Evolutionary conservation across 768 basidiomycete genomes (phyloP).

Genomic region (Lactarius pseudohatsudake): DNA sequence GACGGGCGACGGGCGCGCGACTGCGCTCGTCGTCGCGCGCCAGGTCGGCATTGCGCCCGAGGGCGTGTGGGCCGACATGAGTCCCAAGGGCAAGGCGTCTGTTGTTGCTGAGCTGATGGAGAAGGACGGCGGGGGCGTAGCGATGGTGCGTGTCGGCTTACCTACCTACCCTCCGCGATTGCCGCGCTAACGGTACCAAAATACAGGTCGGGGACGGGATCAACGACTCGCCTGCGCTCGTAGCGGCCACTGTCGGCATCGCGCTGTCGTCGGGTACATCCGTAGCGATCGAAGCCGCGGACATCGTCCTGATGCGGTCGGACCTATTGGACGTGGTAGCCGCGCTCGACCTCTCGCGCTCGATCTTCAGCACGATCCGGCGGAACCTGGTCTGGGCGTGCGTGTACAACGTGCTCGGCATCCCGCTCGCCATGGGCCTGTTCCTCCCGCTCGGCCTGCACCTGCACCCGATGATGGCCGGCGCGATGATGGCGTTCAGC

Average conservation of each 20-base stretch:
- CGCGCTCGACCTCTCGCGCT: constrained; percentile 84
- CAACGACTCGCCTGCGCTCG: constrained; percentile 97
- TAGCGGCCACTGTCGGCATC: constrained; percentile 94
- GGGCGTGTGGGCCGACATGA: constrained; percentile 89
- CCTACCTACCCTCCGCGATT: neutral
- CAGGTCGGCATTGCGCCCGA: constrained; percentile 85
- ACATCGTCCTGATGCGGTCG: constrained; percentile 96
- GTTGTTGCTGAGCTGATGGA: constrained; percentile 80
- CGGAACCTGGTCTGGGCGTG: constrained; percentile 97
- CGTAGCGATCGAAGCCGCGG: constrained; percentile 97
- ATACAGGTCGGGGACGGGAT: constrained; percentile 94
- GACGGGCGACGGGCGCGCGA: constrained; percentile 87
- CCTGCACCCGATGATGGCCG: constrained; percentile 97
- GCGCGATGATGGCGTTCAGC: constrained; percentile 98
- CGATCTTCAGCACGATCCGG: constrained; percentile 87
- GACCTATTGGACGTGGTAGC: constrained; percentile 98
- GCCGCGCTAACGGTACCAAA: neutral
- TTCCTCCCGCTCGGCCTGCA: constrained; percentile 90
- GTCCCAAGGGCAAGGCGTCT: constrained; percentile 92
- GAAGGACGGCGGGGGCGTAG: constrained; percentile 68
- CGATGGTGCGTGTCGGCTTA: constrained; percentile 75
- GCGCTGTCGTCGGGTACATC: constrained; percentile 96
- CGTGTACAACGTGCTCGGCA: constrained; percentile 88
- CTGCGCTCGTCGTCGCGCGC: constrained; percentile 84
- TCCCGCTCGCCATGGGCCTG: constrained; percentile 97